phyloP scores from a whole-genome alignment of 768 basidiomycete genomes.

The Cyclocybe aegerita region DNA sequence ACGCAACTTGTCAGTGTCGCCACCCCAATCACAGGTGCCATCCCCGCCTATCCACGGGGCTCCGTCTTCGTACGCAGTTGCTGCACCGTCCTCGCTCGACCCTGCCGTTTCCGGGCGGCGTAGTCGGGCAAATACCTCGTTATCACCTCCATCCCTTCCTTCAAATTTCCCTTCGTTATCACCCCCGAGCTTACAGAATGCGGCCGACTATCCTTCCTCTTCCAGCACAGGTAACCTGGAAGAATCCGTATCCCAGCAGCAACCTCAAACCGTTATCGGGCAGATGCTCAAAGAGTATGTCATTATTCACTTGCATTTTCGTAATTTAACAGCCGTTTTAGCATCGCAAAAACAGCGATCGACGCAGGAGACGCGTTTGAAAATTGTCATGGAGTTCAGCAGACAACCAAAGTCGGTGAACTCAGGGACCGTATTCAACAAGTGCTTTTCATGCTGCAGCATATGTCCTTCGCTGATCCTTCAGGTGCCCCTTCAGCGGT shows the following conservation, averaged over 20 bases:
- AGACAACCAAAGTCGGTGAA: constrained; percentile 51
- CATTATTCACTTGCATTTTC: constrained; percentile 5
- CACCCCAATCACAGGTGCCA: constrained; percentile 34
- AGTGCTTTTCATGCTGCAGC: constrained; percentile 54
- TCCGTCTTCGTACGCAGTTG: constrained; percentile 36
- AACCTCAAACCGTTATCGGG: constrained; percentile 35
- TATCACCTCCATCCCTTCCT: constrained; percentile 25
- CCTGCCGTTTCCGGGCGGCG: constrained; percentile 31
- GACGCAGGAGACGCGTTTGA: constrained; percentile 54
- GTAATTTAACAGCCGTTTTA: constrained; percentile 26
- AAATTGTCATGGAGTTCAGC: constrained; percentile 45
- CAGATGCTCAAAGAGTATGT: constrained; percentile 54
- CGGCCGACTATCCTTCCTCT: constrained; percentile 18
- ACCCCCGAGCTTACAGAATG: constrained; percentile 7
- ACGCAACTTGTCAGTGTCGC: constrained; percentile 31
- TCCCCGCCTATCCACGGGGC: constrained; percentile 37
- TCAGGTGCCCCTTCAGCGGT: constrained; percentile 3
- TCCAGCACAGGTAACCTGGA: constrained; percentile 16
- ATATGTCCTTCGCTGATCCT: constrained; percentile 29
- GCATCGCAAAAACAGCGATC: constrained; percentile 61
- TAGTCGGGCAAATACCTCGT: constrained; percentile 39
- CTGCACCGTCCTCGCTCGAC: constrained; percentile 43
- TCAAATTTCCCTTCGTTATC: constrained; percentile 21
- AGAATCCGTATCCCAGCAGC: constrained; percentile 20
- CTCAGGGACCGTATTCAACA: constrained; percentile 53